Base-by-base conservation (phyloP, 179 eudicot species). In the Drosera spatulata region DNA sequence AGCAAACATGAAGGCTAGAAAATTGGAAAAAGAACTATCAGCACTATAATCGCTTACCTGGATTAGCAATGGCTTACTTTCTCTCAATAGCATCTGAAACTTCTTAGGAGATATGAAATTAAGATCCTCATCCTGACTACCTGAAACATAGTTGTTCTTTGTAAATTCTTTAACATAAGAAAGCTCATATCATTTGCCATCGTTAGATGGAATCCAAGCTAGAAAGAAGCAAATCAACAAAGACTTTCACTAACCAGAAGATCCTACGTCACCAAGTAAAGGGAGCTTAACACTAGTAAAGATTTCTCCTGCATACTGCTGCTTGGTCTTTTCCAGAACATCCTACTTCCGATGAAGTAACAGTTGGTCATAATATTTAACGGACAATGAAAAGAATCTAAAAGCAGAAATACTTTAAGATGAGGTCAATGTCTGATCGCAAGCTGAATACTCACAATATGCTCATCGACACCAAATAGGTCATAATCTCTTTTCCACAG, bases 401-500 rank as follows among this genome's bases (percentile, higher is more conserved):
- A 22, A 5, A 54, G 43, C 4, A 11, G 13, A 4, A 13, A 3
- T 12, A 39, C n/a, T 39, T 7, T 4, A 38, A 56, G 14, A 6
- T 2, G 39, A 41, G 44, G 1, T 12, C 4, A 56, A 44, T 7
- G n/a, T 10, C 42, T 0, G 40, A 50, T 47, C 40, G n/a, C 58
- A 62, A 62, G 40, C 41, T 33, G 51, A 63, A 33, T 69, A 71
- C 91, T 65, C 69, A 91, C 98, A 64, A 56, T 65, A 44, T 88
- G 72, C 70, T 88, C 96, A 64, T 88, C 96, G 70, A 88, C 77
- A 64, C 79, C 76, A 68, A 65, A 88, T 54, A 77, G 42, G 71
- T 91, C 98, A 66, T 82, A 91, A 69, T 91, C 84, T 69, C 96
- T 79, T 77, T 88, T 91, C 98, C 82, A 79, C 53, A 82, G 42